Base-by-base conservation (phyloP, 1,284 basidiomycete genomes). In the Singerocomus rubriflavus region DNA sequence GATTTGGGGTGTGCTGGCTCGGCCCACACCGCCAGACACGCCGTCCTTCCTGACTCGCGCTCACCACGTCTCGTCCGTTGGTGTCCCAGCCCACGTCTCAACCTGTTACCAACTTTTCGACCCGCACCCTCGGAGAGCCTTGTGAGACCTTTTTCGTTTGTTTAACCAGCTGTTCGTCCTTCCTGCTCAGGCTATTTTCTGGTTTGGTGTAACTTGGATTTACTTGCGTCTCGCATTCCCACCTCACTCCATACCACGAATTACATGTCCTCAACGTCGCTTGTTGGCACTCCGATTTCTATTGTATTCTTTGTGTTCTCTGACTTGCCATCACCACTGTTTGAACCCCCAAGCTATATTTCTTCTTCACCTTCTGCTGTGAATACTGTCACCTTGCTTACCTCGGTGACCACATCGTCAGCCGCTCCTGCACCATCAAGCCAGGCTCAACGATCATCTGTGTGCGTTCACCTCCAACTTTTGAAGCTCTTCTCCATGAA, bases 381-480 rank as follows among this genome's bases (percentile, higher is more conserved):
- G 39, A 32, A 55, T 38, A 52, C 50, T 40, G 21, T 45, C 21
- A 38, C 51, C 16, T 38, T 45, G 30, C 43, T 46, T 48, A 39
- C 49, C 35, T 52, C 38, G 35, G 46, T 38, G 21, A 50, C 48
- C 12, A 50, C 46, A 26, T 45, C 48, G 27, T 37, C 54, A 10
- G 48, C 50, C 41, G 42, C 33, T 48, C 29, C 48, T 46, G 39
- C 48, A 42, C 36, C 58, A 29, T 53, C 53, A 16, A 10, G 46
- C 32, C 51, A 55, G 30, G 44, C 56, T 36, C 50, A 47, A 30
- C 45, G 48, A 29, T 29, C 52, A 40, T 52, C 55, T 44, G 52
- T 52, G 66, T 68, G 48, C 62, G 67, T 68, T 35, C 33, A 45
- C 16, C 32, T 48, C 37, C 32, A 46, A 31, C 38, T 46, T 53